Percentiles rank a stretch among this genome's conserved stretches.
Evolutionary conservation across 1,284 basidiomycete species (phyloP).

Genomic region (Fomitopsis palustris): DNA sequence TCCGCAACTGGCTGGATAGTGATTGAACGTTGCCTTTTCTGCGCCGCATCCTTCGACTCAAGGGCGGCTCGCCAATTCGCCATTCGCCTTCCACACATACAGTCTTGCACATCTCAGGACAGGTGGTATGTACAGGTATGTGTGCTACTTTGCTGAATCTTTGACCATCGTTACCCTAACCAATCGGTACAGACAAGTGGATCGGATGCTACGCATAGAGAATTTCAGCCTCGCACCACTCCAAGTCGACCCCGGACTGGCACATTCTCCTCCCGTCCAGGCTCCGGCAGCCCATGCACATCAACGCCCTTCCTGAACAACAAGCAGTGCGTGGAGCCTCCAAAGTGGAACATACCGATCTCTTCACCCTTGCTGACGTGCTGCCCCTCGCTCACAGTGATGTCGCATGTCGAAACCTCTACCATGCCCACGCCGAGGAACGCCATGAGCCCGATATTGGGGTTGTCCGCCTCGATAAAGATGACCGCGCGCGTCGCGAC

Average conservation of each 20-base stretch:
- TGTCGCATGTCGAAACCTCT: constrained; percentile 42
- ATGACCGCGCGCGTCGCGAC: constrained; percentile 38
- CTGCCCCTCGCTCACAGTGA: constrained; percentile 24
- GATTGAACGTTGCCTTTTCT: no score
- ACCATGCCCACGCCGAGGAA: constrained; percentile 43
- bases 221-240: neutral
- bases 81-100: no score
- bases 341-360: constrained; percentile 50
- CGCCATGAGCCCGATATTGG: constrained; percentile 35
- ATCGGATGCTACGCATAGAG: no score
- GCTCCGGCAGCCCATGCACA: neutral
- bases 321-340: constrained; percentile 44
- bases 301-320: constrained; percentile 29
- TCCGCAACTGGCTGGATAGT: no score
- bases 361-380: constrained; percentile 42
- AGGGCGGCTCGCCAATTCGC: no score
- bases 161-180: no score
- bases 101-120: no score
- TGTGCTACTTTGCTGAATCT: no score
- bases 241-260: neutral
- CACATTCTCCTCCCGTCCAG: neutral
- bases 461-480: constrained; percentile 38
- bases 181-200: no score
- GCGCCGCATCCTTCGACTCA: no score
- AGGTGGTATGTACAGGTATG: no score